phyloP scores from a whole-genome alignment of 2,329 filamentous ascomycete species.

The Hyphodiscus sp. region DNA sequence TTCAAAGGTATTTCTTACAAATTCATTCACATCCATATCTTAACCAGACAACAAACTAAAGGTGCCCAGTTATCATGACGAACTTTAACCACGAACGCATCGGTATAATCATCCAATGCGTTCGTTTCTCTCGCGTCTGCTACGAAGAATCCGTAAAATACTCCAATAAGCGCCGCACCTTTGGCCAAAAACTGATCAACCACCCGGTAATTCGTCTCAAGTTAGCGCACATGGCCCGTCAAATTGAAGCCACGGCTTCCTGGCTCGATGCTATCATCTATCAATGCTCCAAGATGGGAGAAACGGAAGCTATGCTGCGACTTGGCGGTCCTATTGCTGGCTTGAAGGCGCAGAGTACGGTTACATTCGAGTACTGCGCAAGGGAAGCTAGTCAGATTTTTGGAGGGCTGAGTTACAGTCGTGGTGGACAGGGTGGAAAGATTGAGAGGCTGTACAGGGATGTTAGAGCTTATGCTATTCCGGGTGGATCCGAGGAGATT shows the following conservation, averaged over 20 bases:
- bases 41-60: conserved; percentile 6
- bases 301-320: conserved; percentile 92
- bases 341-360: conserved; percentile 88
- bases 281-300: conserved; percentile 88
- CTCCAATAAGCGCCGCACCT: conserved; percentile 93
- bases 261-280: conserved; percentile 95
- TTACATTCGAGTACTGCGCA: conserved; percentile 96
- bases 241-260: conserved; percentile 94
- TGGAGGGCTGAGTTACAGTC: conserved; percentile 83
- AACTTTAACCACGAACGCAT: conserved; percentile 99
- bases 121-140: conserved; percentile 94
- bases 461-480: conserved; percentile 92
- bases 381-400: conserved; percentile 97
- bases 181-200: conserved; percentile 93
- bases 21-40: background rate
- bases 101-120: conserved; percentile 94
- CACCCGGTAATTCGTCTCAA: conserved; percentile 97
- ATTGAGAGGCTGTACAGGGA: conserved; percentile 92
- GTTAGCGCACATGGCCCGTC: conserved; percentile 95
- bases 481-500: conserved; percentile 94
- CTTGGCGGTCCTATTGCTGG: conserved; percentile 90
- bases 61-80: conserved; percentile 78
- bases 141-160: conserved; percentile 97
- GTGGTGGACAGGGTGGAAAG: conserved; percentile 92
- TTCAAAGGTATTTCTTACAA: conserved; percentile 61